Conservation (phyloP, 495 filamentous ascomycete genomes). For the Penicillium verhagenii region DNA sequence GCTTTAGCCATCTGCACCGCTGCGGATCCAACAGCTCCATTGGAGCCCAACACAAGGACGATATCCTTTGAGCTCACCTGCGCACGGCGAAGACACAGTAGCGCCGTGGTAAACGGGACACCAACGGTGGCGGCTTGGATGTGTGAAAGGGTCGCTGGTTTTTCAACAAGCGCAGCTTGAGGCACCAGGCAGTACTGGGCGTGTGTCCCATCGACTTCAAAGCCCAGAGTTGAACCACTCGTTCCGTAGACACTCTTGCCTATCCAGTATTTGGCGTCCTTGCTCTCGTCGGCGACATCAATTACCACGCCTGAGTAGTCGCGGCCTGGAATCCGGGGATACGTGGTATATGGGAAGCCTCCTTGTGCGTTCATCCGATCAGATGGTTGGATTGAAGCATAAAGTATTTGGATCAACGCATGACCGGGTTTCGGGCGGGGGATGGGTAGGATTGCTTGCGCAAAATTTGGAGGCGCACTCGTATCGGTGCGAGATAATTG, state of each 20-base stretch:
- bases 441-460: constrained; percentile 1
- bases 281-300: constrained; percentile 5
- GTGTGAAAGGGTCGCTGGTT: constrained; percentile 7
- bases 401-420: constrained; percentile 16
- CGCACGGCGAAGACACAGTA: constrained; percentile 13
- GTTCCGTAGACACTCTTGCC: constrained; percentile 23
- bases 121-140: constrained; percentile 23
- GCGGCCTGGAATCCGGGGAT: constrained; percentile 41
- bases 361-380: constrained; percentile 42
- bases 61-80: constrained; percentile 7
- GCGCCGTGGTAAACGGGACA: constrained; percentile 20
- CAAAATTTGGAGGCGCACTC: neutral
- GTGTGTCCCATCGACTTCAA: constrained; percentile 14
- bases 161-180: constrained; percentile 15
- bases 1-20: constrained; percentile 16
- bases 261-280: constrained; percentile 12
- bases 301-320: constrained; percentile 25
- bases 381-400: constrained; percentile 37
- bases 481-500: constrained; percentile 1
- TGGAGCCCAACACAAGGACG: constrained; percentile 20
- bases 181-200: constrained; percentile 19
- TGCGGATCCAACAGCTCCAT: constrained; percentile 19
- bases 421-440: constrained; percentile 13
- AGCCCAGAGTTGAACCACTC: constrained; percentile 18
- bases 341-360: constrained; percentile 35